A percentile compares a stretch with the other conserved stretches of the same genome.
Evolutionary conservation across 2,329 filamentous ascomycete genomes (phyloP).

Genomic region (Cytospora mali): DNA sequence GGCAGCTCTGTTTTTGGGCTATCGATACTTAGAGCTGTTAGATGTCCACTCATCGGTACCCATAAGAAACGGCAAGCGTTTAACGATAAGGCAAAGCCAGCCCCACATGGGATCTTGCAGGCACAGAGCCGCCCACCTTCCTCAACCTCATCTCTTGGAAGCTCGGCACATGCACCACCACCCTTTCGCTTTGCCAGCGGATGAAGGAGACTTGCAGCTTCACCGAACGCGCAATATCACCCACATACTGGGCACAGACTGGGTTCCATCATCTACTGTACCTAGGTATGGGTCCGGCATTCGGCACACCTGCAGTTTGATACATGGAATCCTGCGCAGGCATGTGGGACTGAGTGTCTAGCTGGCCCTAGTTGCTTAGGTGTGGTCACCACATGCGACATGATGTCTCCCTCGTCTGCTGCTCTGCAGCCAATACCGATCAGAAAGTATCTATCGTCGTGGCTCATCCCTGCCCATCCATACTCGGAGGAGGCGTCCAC

Average conservation of each 20-base stretch:
- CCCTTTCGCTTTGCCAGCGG: background rate
- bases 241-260: no score
- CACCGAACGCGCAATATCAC: background rate
- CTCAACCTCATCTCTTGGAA: slow-evolving; percentile 21
- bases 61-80: slow-evolving; percentile 28
- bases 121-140: slow-evolving; percentile 20
- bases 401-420: background rate
- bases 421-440: background rate
- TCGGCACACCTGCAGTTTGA: background rate
- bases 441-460: background rate
- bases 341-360: background rate
- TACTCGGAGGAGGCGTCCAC: background rate
- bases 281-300: background rate
- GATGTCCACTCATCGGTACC: background rate
- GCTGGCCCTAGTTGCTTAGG: no score
- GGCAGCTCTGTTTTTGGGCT: no score
- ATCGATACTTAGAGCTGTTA: background rate
- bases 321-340: background rate
- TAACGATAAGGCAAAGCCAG: background rate
- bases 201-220: background rate
- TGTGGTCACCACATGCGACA: slow-evolving; percentile 16
- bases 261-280: background rate
- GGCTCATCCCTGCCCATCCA: background rate
- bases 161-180: no score
- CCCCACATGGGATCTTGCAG: background rate